Evolutionary conservation across 2,329 filamentous ascomycete genomes (phyloP).

Genomic region (Penicillium glabrum): DNA sequence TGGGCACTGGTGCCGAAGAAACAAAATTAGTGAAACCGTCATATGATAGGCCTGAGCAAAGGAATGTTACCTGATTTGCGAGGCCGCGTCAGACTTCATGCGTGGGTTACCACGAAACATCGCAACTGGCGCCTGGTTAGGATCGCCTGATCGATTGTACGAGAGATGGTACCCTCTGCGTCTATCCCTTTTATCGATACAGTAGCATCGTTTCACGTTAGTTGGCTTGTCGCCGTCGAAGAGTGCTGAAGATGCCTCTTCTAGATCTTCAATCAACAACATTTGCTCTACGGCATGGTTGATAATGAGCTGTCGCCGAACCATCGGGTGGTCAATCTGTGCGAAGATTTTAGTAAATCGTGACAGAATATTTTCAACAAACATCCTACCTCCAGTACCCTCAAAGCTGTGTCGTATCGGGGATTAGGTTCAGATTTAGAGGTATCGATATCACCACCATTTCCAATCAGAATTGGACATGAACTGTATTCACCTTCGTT

Average conservation of each 20-base stretch:
- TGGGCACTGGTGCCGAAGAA: slow-evolving; percentile 39
- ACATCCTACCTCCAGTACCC: slow-evolving; percentile 62
- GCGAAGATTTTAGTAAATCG: background rate
- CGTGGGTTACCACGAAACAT: slow-evolving; percentile 59
- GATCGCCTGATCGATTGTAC: slow-evolving; percentile 49
- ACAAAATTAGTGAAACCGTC: background rate
- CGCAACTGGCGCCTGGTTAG: slow-evolving; percentile 54
- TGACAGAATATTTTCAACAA: background rate
- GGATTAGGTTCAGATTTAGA: slow-evolving; percentile 70
- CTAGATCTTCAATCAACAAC: slow-evolving; percentile 69
- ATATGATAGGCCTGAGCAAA: background rate
- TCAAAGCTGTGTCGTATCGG: slow-evolving; percentile 73
- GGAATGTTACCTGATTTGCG: slow-evolving; percentile 57
- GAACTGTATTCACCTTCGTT: slow-evolving; percentile 28
- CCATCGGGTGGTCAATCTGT: slow-evolving; percentile 73
- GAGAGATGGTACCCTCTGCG: slow-evolving; percentile 62
- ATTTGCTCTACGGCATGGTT: slow-evolving; percentile 79
- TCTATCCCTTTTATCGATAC: slow-evolving; percentile 63
- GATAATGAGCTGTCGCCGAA: slow-evolving; percentile 82
- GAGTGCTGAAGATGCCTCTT: slow-evolving; percentile 69
- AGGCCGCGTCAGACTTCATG: slow-evolving; percentile 77
- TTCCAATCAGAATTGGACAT: slow-evolving; percentile 66
- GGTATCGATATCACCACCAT: slow-evolving; percentile 56
- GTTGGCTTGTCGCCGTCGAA: slow-evolving; percentile 59
- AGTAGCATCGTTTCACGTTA: slow-evolving; percentile 70